Evolutionary conservation across 2,329 filamentous ascomycete species (phyloP), one percentile per base, ranked within the genome.

Genomic region (Chrysosporium queenslandicum): DNA sequence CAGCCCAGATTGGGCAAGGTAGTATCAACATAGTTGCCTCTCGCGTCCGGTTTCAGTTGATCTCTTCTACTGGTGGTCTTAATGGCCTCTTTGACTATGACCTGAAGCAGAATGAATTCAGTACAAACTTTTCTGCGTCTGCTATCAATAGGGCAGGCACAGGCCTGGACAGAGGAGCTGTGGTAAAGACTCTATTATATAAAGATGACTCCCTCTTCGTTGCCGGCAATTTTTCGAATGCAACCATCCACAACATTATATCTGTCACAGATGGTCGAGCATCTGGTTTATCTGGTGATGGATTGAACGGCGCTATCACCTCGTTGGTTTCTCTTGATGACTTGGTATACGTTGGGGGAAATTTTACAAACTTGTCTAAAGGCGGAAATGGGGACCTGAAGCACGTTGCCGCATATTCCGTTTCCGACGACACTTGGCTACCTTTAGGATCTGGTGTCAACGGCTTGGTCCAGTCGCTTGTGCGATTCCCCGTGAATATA

Each of bases 81-180:
- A 96, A 96, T 63, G 89, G 89, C 7, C 72, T 98, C 1, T 97
- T 86, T 65, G 92, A 97, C 62, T 96, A 87, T 64, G 79, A 94
- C 60, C 87, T 90, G 0, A 76, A 74, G 16, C 64, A 77, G 54
- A 72, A 75, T 11, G 74, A 75, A 0, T 72, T 86, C 30, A 75
- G 81, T 57, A 75, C 76, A 0, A 77, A 87, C 58, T 81, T 94
- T 53, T 75, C 80, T 12, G 77, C 77, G 23, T 95, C 89, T 1
- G 77, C 81, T 14, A 82, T 95, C 63, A 84, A 94, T 67, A 76
- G 78, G 61, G 84, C 91, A 32, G 88, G 87, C 16, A 80, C 79
- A 30, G 78, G 77, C 52, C 83, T 97, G 50, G 72, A 80, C 11
- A 69, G 75, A 5, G 76, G 77, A 39, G 90, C 90, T 1, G 77